A percentile compares a stretch with the other conserved stretches of the same genome.
Evolutionary conservation across 805 yeast genomes (phyloP).

Genomic region (Candida sakaeoensis): DNA sequence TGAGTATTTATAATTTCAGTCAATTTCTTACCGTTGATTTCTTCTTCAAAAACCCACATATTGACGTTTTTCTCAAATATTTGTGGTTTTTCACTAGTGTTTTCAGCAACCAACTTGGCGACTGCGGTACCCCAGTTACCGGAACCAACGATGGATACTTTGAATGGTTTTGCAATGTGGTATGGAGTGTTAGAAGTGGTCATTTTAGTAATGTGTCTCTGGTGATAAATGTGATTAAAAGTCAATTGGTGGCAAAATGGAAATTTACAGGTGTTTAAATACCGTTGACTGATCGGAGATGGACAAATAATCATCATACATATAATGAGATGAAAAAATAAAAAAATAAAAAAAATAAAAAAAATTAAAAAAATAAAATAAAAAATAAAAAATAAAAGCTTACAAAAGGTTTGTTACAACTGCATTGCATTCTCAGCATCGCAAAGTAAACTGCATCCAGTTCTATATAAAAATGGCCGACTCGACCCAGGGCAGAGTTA

Average conservation of each 20-base stretch:
- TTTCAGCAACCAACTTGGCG: slow-evolving; percentile 92
- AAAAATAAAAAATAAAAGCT: no score
- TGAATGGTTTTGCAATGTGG: slow-evolving; percentile 33
- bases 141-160: slow-evolving; percentile 76
- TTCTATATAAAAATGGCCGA: no score
- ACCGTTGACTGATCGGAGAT: no score
- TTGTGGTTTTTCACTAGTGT: slow-evolving; percentile 65
- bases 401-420: no score
- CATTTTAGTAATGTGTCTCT: not conserved
- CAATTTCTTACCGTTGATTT: slow-evolving; percentile 69
- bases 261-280: not conserved
- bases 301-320: no score
- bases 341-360: no score
- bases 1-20: slow-evolving; percentile 86
- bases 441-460: no score
- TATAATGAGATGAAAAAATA: no score
- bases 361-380: no score
- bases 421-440: no score
- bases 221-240: no score
- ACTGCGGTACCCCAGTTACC: slow-evolving; percentile 99
- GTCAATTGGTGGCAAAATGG: not conserved
- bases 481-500: no score
- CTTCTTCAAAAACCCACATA: slow-evolving; percentile 97
- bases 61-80: slow-evolving; percentile 71
- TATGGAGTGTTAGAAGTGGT: slow-evolving; percentile 23